Percentiles rank a stretch among this genome's conserved stretches.
Evolutionary conservation across 176 grass and related monocot genomes (phyloP).

Genomic region (Pontederia paniculata): DNA sequence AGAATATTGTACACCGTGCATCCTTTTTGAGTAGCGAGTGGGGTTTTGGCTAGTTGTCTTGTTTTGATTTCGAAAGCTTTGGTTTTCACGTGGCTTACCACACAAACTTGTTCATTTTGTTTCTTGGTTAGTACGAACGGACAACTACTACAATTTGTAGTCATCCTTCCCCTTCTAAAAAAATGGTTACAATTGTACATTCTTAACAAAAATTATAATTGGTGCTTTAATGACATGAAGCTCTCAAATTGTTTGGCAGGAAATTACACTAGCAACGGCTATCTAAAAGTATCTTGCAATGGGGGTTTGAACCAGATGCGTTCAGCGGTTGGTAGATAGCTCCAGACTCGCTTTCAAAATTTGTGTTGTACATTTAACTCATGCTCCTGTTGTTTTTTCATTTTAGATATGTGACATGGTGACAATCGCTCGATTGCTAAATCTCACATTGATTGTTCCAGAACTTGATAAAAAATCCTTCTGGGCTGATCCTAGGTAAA

Average conservation of each 20-base stretch:
- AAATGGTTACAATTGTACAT: no score
- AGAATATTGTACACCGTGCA: no score
- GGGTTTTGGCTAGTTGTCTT: no score
- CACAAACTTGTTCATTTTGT: no score
- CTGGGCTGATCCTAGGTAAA: conserved; percentile 88
- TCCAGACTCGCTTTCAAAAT: conserved; percentile 3
- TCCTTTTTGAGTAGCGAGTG: no score
- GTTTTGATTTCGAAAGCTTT: no score
- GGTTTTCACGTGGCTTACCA: no score
- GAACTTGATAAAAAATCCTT: conserved; percentile 93
- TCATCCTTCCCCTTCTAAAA: no score
- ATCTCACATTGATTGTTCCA: conserved; percentile 81
- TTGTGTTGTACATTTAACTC: not conserved
- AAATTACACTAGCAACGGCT: conserved; percentile 77
- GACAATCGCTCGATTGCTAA: conserved; percentile 59
- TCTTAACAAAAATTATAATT: not conserved
- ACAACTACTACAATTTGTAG: no score
- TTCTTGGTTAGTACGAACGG: no score
- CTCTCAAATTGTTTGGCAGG: conserved; percentile 36
- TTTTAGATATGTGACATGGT: conserved; percentile 98
- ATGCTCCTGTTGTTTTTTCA: conserved; percentile 10
- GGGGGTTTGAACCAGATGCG: conserved; percentile 99
- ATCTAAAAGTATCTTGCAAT: conserved; percentile 90
- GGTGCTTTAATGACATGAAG: not conserved
- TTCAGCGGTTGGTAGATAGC: conserved; percentile 44